Percentiles rank a stretch among this genome's conserved stretches.
phyloP scores from a whole-genome alignment of 2,329 filamentous ascomycete species.

The Neonectria hederae region DNA sequence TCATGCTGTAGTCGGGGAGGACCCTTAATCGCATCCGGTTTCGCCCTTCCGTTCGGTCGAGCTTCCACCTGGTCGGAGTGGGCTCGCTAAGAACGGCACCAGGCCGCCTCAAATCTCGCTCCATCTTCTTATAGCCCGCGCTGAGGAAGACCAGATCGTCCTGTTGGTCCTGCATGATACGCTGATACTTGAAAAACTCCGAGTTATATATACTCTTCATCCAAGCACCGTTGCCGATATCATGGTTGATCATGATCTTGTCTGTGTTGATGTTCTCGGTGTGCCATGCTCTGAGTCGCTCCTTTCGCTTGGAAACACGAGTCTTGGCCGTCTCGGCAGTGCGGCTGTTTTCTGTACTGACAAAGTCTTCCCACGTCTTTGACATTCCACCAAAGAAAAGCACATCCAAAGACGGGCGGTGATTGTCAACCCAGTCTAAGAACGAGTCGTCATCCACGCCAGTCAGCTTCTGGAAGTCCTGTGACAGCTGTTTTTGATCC shows the following conservation, averaged over 20 bases:
- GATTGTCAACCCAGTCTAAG: slow-evolving; percentile 85
- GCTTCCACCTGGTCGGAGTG: slow-evolving; percentile 79
- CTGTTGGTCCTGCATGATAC: slow-evolving; percentile 90
- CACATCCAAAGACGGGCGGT: slow-evolving; percentile 79
- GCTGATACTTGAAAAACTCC: slow-evolving; percentile 90
- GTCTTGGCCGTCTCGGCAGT: slow-evolving; percentile 79
- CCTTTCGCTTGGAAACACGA: slow-evolving; percentile 79
- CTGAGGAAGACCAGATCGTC: slow-evolving; percentile 85
- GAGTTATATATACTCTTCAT: slow-evolving; percentile 94
- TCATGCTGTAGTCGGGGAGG: slow-evolving; percentile 76
- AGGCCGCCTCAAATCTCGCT: slow-evolving; percentile 79
- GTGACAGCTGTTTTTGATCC: slow-evolving; percentile 76
- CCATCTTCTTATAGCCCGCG: slow-evolving; percentile 80
- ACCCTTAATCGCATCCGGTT: slow-evolving; percentile 94
- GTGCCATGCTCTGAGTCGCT: slow-evolving; percentile 84
- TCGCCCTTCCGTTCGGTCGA: slow-evolving; percentile 94
- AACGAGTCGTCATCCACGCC: slow-evolving; percentile 92
- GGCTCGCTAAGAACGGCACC: slow-evolving; percentile 81
- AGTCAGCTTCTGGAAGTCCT: slow-evolving; percentile 83
- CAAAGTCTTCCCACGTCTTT: slow-evolving; percentile 88
- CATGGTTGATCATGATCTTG: slow-evolving; percentile 80
- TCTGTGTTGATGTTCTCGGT: slow-evolving; percentile 73
- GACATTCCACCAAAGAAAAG: slow-evolving; percentile 86
- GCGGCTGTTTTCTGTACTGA: slow-evolving; percentile 80
- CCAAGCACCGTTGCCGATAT: slow-evolving; percentile 89